phyloP scores from a whole-genome alignment of 345 rosid species.

The Mallotus nudiflorus region DNA sequence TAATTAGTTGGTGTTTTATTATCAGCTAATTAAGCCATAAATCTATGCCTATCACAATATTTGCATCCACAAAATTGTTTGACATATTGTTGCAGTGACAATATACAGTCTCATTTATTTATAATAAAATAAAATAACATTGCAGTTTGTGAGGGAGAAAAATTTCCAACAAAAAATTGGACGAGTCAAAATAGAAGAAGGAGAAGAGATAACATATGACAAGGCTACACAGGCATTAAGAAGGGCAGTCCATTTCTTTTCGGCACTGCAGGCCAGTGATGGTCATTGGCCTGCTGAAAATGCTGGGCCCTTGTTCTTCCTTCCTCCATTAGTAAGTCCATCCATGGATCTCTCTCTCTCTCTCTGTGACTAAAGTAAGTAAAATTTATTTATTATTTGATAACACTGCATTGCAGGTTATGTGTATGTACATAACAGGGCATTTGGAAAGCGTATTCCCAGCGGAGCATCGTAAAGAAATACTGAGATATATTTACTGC shows the following conservation, averaged over 20 bases:
- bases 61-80: too few species aligned
- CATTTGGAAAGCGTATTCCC: slow-evolving; percentile 20
- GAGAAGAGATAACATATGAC: slow-evolving; percentile 18
- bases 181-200: slow-evolving; percentile 4
- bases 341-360: too few species aligned
- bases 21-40: too few species aligned
- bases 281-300: slow-evolving; percentile 33
- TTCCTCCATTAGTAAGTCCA: neutral
- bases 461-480: slow-evolving; percentile 16
- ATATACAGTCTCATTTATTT: too few species aligned
- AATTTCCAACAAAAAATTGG: slow-evolving; percentile 18
- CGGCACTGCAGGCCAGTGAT: slow-evolving; percentile 26
- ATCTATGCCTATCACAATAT: too few species aligned
- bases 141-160: slow-evolving; percentile 26
- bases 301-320: slow-evolving; percentile 27
- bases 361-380: too few species aligned
- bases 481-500: slow-evolving; percentile 21
- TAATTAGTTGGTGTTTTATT: too few species aligned
- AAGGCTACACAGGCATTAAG: slow-evolving; percentile 18
- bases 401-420: slow-evolving; percentile 4
- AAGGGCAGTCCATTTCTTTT: slow-evolving; percentile 25
- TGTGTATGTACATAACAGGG: slow-evolving; percentile 27
- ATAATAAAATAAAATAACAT: too few species aligned
- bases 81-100: too few species aligned
- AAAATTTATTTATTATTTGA: too few species aligned